These are phyloP conservation scores for Phyllachora maydis DNA, from an alignment of 2,329 filamentous ascomycete species.

Conservation along the genomic window DNA sequence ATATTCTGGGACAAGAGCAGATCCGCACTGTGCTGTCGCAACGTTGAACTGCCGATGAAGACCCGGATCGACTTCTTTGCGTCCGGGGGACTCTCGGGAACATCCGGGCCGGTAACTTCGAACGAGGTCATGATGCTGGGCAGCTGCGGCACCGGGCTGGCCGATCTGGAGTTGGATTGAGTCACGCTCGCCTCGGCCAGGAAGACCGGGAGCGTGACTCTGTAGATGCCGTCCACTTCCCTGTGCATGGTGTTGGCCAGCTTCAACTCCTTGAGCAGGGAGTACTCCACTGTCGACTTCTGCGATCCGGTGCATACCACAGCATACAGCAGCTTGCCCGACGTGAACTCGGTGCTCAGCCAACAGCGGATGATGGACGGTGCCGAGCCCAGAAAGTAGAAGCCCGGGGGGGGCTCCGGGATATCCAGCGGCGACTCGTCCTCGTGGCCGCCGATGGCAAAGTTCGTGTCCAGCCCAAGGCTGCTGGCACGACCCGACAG, in stretches of 20 bases:
- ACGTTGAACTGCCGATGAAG: conserved; percentile 73
- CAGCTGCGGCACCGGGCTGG: conserved; percentile 55
- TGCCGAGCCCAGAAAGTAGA: conserved; percentile 72
- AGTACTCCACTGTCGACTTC: conserved; percentile 60
- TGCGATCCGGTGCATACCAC: conserved; percentile 85
- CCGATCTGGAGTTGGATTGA: conserved; percentile 50
- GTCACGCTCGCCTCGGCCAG: conserved; percentile 77
- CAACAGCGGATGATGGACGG: conserved; percentile 92
- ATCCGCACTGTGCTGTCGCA: conserved; percentile 74
- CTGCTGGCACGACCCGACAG: conserved; percentile 72
- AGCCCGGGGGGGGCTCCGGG: conserved; percentile 58
- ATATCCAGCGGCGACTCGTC: conserved; percentile 51
- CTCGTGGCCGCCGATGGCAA: conserved; percentile 38
- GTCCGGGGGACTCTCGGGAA: conserved; percentile 23
- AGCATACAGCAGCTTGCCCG: conserved; percentile 74
- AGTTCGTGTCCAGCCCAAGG: conserved; percentile 60
- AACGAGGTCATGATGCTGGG: conserved; percentile 69
- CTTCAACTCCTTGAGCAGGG: conserved; percentile 55
- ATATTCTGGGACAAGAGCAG: conserved; percentile 82
- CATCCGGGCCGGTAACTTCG: conserved; percentile 41
- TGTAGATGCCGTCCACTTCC: conserved; percentile 42
- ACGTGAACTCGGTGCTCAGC: conserved; percentile 78
- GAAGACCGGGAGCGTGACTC: conserved; percentile 64
- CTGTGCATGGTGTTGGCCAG: conserved; percentile 45
- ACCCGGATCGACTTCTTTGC: conserved; percentile 53